These are phyloP conservation scores for Ophiostoma fasciatum DNA, from an alignment of 2,329 filamentous ascomycete species.

Conservation along the genomic window DNA sequence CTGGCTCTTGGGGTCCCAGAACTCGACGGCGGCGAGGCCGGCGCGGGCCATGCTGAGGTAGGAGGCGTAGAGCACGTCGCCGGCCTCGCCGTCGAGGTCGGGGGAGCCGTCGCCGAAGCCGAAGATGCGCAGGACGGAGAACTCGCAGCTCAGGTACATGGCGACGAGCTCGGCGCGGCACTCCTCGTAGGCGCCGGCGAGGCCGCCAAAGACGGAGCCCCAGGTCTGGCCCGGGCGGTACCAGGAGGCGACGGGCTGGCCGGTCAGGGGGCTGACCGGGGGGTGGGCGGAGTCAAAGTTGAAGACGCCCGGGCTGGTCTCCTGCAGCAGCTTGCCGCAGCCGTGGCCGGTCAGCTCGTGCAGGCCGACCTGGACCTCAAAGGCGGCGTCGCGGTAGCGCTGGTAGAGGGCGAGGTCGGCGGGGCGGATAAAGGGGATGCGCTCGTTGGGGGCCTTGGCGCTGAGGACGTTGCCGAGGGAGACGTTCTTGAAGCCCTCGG, in stretches of 20 bases:
- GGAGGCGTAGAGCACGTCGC: constrained; percentile 73
- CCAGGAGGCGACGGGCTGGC: constrained; percentile 67
- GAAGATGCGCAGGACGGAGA: constrained; percentile 77
- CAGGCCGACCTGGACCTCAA: constrained; percentile 90
- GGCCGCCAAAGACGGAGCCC: constrained; percentile 79
- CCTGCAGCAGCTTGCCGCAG: constrained; percentile 85
- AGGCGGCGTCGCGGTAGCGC: constrained; percentile 72
- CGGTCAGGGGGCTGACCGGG: constrained; percentile 64
- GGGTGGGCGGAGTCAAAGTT: constrained; percentile 81
- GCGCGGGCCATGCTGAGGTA: constrained; percentile 92
- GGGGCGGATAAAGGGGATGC: constrained; percentile 75
- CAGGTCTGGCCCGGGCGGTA: constrained; percentile 94
- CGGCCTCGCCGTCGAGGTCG: constrained; percentile 62
- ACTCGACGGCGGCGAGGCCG: constrained; percentile 77
- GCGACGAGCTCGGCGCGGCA: constrained; percentile 89
- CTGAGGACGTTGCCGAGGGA: constrained; percentile 85
- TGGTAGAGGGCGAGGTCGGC: constrained; percentile 65
- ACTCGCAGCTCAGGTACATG: constrained; percentile 82
- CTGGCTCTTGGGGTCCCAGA: constrained; percentile 80
- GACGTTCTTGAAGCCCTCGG: constrained; percentile 82
- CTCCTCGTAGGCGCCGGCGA: constrained; percentile 83
- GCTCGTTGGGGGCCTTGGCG: constrained; percentile 84
- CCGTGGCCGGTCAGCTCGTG: constrained; percentile 82
- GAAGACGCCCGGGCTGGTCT: constrained; percentile 65
- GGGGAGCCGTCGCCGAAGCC: constrained; percentile 67